Conservation (phyloP, 2,329 filamentous ascomycete genomes). For the Aureobasidium sp. region DNA sequence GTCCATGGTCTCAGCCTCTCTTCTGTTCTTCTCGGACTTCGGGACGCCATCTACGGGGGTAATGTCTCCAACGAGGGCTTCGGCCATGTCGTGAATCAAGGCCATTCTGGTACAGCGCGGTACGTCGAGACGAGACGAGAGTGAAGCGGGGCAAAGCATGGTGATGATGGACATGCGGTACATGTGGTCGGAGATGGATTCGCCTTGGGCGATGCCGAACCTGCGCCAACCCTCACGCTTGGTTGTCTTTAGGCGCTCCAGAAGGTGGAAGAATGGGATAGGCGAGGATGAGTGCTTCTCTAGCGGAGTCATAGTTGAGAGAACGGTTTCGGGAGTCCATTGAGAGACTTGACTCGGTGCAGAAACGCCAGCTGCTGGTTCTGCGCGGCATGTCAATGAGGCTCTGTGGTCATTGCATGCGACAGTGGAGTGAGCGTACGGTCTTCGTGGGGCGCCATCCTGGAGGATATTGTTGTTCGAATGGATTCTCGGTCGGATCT, state of each 20-base stretch:
- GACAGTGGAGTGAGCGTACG: slow-evolving; percentile 28
- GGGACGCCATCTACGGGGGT: slow-evolving; percentile 89
- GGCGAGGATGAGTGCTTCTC: slow-evolving; percentile 73
- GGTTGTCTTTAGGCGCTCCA: slow-evolving; percentile 95
- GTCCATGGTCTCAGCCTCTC: slow-evolving; percentile 92
- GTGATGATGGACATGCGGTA: slow-evolving; percentile 99
- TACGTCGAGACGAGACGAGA: slow-evolving; percentile 78
- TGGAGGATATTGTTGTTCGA: background rate
- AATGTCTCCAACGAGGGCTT: slow-evolving; percentile 95
- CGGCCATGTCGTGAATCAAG: slow-evolving; percentile 97
- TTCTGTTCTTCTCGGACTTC: slow-evolving; percentile 89
- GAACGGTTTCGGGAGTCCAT: slow-evolving; percentile 57
- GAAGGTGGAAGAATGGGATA: slow-evolving; percentile 92
- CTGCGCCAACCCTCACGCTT: slow-evolving; percentile 97
- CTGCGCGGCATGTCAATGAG: slow-evolving; percentile 25
- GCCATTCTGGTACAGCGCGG: slow-evolving; percentile 94
- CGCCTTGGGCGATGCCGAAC: slow-evolving; percentile 79
- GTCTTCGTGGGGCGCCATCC: slow-evolving; percentile 35
- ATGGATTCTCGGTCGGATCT: too few relatives aligned
- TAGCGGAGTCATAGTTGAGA: slow-evolving; percentile 67
- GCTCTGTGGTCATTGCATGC: slow-evolving; percentile 5
- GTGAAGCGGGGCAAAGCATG: slow-evolving; percentile 84
- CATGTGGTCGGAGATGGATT: slow-evolving; percentile 99
- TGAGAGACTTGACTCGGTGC: slow-evolving; percentile 30
- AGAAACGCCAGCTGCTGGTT: slow-evolving; percentile 39